phyloP scores from a whole-genome alignment of 208 protist species.

The Histomonas meleagridis region DNA sequence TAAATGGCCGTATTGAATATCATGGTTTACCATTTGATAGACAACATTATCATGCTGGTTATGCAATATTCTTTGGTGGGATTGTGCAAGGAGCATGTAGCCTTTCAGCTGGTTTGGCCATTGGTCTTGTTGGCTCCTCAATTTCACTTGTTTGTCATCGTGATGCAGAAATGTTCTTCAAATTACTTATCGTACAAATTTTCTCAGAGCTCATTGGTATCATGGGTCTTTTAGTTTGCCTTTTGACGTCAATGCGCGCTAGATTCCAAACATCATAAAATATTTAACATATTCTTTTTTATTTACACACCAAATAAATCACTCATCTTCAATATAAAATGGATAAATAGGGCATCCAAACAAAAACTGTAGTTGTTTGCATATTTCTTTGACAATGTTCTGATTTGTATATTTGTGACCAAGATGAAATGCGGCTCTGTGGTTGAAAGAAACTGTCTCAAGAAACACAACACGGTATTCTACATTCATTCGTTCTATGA shows the following conservation, averaged over 20 bases:
- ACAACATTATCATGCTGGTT: neutral
- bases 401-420: too few relatives aligned
- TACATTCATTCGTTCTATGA: too few relatives aligned
- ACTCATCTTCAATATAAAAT: too few relatives aligned
- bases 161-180: conserved; percentile 30
- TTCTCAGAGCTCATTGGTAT: conserved; percentile 37
- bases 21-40: neutral
- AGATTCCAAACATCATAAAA: too few relatives aligned
- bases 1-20: neutral
- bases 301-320: too few relatives aligned
- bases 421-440: too few relatives aligned
- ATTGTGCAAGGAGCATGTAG: conserved; percentile 1
- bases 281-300: too few relatives aligned
- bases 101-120: neutral
- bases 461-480: too few relatives aligned
- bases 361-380: too few relatives aligned
- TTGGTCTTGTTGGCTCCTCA: neutral
- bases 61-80: neutral
- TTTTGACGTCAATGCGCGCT: neutral
- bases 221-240: conserved; percentile 28
- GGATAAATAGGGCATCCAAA: too few relatives aligned
- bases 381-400: too few relatives aligned
- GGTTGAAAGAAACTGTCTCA: too few relatives aligned
- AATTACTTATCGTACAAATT: conserved; percentile 33
- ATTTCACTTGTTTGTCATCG: conserved; percentile 27